Conservation (phyloP, 1,284 basidiomycete species). For the Pterulicium gracile region DNA sequence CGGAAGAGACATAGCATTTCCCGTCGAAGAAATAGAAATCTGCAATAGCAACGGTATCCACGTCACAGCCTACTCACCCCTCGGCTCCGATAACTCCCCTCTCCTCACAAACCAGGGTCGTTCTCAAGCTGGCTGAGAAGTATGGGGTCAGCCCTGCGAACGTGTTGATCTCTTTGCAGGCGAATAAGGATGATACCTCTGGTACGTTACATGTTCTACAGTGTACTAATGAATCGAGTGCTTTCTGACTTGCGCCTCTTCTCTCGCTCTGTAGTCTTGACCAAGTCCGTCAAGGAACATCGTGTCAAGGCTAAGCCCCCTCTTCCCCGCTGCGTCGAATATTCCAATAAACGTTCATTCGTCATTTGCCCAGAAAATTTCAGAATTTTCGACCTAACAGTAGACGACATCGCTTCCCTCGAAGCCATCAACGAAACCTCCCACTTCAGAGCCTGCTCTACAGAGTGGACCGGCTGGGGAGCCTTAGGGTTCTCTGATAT, state of each 20-base stretch:
- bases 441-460: constrained; percentile 53
- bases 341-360: too few species aligned
- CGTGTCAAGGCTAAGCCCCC: too few species aligned
- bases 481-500: constrained; percentile 52
- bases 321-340: too few species aligned
- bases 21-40: too few species aligned
- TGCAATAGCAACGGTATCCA: constrained; percentile 54
- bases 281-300: not conserved
- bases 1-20: too few species aligned
- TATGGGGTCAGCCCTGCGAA: constrained; percentile 44
- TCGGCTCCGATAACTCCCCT: constrained; percentile 68
- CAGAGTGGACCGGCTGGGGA: constrained; percentile 54
- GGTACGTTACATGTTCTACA: too few species aligned
- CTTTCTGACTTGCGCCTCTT: too few species aligned
- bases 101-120: constrained; percentile 49
- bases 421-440: constrained; percentile 42
- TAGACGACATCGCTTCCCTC: constrained; percentile 46
- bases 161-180: constrained; percentile 54
- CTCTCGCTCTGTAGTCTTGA: too few species aligned
- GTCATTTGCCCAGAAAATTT: too few species aligned
- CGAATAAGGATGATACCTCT: constrained; percentile 49
- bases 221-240: not conserved
- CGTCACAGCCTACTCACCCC: constrained; percentile 67
- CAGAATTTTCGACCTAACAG: constrained; percentile 43
- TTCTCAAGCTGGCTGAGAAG: constrained; percentile 43